These are phyloP conservation scores for Penicillium riverlandense DNA, from an alignment of 495 filamentous ascomycete genomes.

Conservation along the genomic window DNA sequence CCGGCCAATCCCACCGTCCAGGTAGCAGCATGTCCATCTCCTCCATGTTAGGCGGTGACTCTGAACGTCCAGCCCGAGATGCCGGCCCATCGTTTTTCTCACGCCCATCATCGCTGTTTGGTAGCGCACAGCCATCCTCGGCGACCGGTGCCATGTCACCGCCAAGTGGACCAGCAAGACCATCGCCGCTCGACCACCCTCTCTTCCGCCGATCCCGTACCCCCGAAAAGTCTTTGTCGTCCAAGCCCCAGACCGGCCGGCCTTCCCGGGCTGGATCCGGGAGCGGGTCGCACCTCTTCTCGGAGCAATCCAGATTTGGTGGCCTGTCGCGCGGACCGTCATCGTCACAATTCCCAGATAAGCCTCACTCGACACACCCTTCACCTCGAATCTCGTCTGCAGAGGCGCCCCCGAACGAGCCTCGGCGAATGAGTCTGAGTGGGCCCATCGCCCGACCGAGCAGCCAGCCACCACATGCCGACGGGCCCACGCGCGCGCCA, in stretches of 20 bases:
- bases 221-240: constrained; percentile 51
- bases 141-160: constrained; percentile 39
- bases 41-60: constrained; percentile 66
- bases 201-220: constrained; percentile 65
- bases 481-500: constrained; percentile 21
- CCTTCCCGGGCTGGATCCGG: constrained; percentile 40
- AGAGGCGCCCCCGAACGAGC: constrained; percentile 26
- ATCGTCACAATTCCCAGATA: constrained; percentile 32
- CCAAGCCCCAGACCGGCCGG: constrained; percentile 25
- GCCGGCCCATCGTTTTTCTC: constrained; percentile 46
- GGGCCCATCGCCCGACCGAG: constrained; percentile 34
- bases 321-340: constrained; percentile 21
- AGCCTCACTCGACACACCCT: constrained; percentile 30
- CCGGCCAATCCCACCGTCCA: constrained; percentile 42
- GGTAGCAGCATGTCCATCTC: constrained; percentile 94
- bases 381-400: constrained; percentile 34
- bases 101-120: constrained; percentile 42
- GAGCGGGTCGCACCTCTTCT: constrained; percentile 19
- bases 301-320: constrained; percentile 30
- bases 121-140: constrained; percentile 22
- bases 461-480: constrained; percentile 38
- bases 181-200: constrained; percentile 49
- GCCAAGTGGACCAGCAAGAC: constrained; percentile 33
- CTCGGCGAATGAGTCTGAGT: constrained; percentile 34
- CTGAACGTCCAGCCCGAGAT: constrained; percentile 57